Conservation (phyloP, 345 rosid genomes). For the Citrus medica region DNA sequence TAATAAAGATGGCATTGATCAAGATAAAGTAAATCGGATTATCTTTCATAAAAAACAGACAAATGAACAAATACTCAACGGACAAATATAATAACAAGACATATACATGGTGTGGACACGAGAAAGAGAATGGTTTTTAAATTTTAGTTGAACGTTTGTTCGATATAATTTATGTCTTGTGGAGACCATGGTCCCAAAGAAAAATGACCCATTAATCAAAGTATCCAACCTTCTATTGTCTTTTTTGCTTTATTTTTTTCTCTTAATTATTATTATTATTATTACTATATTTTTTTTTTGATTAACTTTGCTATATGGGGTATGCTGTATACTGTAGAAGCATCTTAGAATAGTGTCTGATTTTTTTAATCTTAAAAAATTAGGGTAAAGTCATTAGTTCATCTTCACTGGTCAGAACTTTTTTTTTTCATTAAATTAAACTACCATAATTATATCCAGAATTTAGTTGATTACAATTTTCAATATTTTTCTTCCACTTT, state of each 20-base stretch:
- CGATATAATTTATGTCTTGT: no score
- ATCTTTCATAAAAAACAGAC: background rate
- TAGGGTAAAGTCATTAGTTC: no score
- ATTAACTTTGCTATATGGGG: background rate
- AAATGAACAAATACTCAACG: background rate
- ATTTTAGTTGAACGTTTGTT: background rate
- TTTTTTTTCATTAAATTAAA: no score
- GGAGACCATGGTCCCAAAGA: background rate
- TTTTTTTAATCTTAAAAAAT: no score
- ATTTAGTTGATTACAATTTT: no score
- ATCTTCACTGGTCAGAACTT: no score
- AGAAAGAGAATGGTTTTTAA: background rate
- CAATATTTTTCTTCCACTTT: no score
- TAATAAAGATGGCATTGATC: background rate
- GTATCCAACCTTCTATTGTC: background rate
- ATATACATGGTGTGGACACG: background rate
- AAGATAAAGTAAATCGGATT: background rate
- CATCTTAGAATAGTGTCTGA: background rate
- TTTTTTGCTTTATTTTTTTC: background rate
- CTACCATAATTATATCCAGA: no score
- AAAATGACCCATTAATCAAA: background rate
- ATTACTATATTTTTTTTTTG: background rate
- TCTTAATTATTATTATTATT: background rate
- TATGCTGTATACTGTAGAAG: background rate
- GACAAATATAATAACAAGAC: background rate